phyloP scores from a whole-genome alignment of 805 yeast species.

The Ogataea haglerorum region DNA sequence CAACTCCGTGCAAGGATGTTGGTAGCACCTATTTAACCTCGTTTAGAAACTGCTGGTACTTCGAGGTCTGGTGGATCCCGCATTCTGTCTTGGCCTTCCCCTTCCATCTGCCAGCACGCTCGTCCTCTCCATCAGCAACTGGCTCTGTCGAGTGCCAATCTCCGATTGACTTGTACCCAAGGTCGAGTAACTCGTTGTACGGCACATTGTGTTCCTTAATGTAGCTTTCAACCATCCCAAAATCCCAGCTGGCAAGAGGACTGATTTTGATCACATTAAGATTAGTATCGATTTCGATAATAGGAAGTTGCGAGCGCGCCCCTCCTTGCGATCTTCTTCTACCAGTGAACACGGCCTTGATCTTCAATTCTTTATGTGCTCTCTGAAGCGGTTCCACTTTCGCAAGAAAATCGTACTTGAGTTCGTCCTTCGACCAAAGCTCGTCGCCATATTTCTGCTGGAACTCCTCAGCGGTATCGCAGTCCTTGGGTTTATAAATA shows the following conservation, averaged over 20 bases:
- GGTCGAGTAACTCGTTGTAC: slow-evolving; percentile 75
- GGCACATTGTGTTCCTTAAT: slow-evolving; percentile 73
- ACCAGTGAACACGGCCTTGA: slow-evolving; percentile 89
- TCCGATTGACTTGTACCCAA: slow-evolving; percentile 89
- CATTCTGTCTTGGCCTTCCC: slow-evolving; percentile 92
- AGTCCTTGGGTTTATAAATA: slow-evolving; percentile 63
- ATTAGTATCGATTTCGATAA: slow-evolving; percentile 69
- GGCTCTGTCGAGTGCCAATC: slow-evolving; percentile 95
- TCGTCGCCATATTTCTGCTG: slow-evolving; percentile 64
- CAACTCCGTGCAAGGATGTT: slow-evolving; percentile 7
- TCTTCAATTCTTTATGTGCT: slow-evolving; percentile 69
- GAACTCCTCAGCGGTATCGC: slow-evolving; percentile 59
- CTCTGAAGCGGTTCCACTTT: slow-evolving; percentile 92
- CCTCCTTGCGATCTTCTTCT: slow-evolving; percentile 91
- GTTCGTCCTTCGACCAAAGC: slow-evolving; percentile 81
- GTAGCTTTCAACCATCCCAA: slow-evolving; percentile 65
- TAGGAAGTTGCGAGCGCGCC: slow-evolving; percentile 64
- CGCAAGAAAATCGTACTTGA: slow-evolving; percentile 76
- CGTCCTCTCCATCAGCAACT: slow-evolving; percentile 88
- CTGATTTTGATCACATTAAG: slow-evolving; percentile 80
- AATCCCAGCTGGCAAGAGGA: slow-evolving; percentile 83
- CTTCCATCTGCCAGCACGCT: slow-evolving; percentile 96
- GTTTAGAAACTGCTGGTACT: slow-evolving; percentile 61
- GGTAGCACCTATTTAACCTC: slow-evolving; percentile 5
- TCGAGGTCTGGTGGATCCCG: slow-evolving; percentile 83